Percentiles rank a stretch among this genome's conserved stretches.
These are phyloP conservation scores for Gymnopus androsaceus DNA, from an alignment of 1,284 basidiomycete genomes.

Conservation along the genomic window DNA sequence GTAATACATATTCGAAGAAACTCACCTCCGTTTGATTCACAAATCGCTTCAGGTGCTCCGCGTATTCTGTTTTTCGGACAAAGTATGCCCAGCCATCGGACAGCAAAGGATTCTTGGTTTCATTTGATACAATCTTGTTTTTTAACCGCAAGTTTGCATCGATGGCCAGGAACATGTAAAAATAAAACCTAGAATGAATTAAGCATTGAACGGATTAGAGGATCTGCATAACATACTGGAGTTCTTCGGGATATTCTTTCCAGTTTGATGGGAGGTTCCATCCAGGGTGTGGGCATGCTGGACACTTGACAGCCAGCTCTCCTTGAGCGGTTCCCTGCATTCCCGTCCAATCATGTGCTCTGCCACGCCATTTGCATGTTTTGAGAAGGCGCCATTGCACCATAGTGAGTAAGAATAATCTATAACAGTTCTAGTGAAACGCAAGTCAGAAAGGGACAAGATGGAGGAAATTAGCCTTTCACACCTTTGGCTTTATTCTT, in stretches of 20 bases:
- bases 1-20: background rate
- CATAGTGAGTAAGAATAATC: conserved; percentile 9
- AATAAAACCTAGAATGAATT: conserved; percentile 16
- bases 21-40: conserved; percentile 22
- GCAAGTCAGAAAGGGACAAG: background rate
- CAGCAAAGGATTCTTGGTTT: conserved; percentile 17
- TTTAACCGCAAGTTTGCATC: conserved; percentile 29
- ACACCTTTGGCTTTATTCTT: background rate
- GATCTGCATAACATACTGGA: conserved; percentile 5
- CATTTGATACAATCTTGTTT: conserved; percentile 16
- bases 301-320: conserved; percentile 17
- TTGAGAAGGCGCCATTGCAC: conserved; percentile 18
- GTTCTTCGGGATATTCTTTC: conserved; percentile 5
- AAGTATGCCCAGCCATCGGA: conserved; percentile 23
- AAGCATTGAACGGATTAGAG: background rate
- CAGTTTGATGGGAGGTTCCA: conserved; percentile 19
- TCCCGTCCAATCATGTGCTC: conserved; percentile 15
- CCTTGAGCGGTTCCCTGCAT: conserved; percentile 13
- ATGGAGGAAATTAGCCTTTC: background rate
- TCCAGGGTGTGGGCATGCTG: conserved; percentile 21
- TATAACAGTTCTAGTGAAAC: background rate
- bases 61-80: conserved; percentile 17
- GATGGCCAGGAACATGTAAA: conserved; percentile 17
- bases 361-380: conserved; percentile 14
- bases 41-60: conserved; percentile 13